Evolutionary conservation across 2,329 filamentous ascomycete species (phyloP).

Genomic region (Penicillium janthinellum): DNA sequence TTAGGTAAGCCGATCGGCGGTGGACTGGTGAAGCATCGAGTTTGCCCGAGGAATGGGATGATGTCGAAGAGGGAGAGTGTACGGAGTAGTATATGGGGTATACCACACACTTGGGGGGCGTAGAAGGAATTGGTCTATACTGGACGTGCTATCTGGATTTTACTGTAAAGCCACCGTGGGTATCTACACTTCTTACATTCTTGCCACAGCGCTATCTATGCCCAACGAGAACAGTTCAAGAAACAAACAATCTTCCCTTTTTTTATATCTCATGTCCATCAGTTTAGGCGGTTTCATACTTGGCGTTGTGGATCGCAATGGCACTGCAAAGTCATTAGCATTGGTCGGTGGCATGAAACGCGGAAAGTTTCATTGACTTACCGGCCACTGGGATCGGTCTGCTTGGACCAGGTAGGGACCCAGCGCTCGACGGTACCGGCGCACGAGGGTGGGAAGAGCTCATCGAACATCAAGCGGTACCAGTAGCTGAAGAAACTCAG

Average conservation of each 20-base stretch:
- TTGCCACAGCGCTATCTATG: constrained; percentile 22
- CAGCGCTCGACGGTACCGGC: constrained; percentile 93
- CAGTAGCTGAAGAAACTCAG: constrained; percentile 66
- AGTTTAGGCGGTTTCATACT: constrained; percentile 60
- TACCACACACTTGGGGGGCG: no score
- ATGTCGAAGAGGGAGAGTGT: neutral
- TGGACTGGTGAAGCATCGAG: neutral
- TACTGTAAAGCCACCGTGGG: constrained; percentile 1
- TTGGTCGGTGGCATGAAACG: neutral
- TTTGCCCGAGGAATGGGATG: neutral
- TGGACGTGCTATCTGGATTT: no score
- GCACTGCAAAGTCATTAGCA: constrained; percentile 55
- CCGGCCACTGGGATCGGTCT: constrained; percentile 93
- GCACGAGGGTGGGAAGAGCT: constrained; percentile 92
- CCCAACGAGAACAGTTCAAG: constrained; percentile 24
- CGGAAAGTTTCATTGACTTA: constrained; percentile 43
- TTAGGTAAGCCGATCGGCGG: constrained; percentile 13
- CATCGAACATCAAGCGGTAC: constrained; percentile 98
- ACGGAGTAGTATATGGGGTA: no score
- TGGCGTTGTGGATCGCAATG: constrained; percentile 73
- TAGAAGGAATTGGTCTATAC: no score
- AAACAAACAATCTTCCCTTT: constrained; percentile 21
- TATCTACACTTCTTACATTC: constrained; percentile 20
- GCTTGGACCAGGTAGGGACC: constrained; percentile 96
- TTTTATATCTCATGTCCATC: constrained; percentile 14